Evolutionary conservation across 352 stramenopile genomes (phyloP).

Genomic region (Phytophthora fragariaefolia): DNA sequence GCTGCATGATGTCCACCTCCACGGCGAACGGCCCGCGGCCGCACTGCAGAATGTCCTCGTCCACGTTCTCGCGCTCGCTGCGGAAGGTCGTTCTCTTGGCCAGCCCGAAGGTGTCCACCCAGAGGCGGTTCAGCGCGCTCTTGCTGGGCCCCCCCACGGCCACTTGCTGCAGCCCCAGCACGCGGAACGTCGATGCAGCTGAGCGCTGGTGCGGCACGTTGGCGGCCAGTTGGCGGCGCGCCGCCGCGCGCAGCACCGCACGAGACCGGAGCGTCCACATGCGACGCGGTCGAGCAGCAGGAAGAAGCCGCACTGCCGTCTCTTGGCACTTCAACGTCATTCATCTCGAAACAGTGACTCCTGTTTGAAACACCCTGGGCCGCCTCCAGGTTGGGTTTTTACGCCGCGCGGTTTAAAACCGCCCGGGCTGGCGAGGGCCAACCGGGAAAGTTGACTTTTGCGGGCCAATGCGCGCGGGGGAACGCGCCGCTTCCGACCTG

Average conservation of each 20-base stretch:
- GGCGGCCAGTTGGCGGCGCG: conserved; percentile 20
- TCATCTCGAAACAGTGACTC: too few species aligned
- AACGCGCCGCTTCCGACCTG: too few species aligned
- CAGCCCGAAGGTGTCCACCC: conserved; percentile 86
- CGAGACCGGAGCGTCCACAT: conserved; percentile 22
- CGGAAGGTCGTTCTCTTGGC: conserved; percentile 69
- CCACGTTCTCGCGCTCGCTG: conserved; percentile 96
- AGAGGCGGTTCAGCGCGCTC: conserved; percentile 81
- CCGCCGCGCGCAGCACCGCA: conserved; percentile 9
- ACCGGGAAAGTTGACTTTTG: too few species aligned
- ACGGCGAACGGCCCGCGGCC: conserved; percentile 93
- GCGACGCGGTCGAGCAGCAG: too few species aligned
- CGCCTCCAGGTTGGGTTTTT: too few species aligned
- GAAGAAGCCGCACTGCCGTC: too few species aligned
- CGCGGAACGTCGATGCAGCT: conserved; percentile 88
- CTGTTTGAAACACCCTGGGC: too few species aligned
- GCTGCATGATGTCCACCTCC: conserved; percentile 99
- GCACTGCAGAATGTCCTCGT: conserved; percentile 97
- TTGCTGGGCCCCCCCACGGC: conserved; percentile 95
- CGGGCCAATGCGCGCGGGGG: not conserved
- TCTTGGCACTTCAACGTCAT: too few species aligned
- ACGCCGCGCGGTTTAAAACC: too few species aligned
- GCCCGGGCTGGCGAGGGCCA: not conserved
- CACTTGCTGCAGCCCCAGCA: conserved; percentile 98
- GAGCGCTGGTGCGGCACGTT: conserved; percentile 13